Evolutionary conservation across 805 yeast genomes (phyloP).

Genomic region (Candida dajiaensis): DNA sequence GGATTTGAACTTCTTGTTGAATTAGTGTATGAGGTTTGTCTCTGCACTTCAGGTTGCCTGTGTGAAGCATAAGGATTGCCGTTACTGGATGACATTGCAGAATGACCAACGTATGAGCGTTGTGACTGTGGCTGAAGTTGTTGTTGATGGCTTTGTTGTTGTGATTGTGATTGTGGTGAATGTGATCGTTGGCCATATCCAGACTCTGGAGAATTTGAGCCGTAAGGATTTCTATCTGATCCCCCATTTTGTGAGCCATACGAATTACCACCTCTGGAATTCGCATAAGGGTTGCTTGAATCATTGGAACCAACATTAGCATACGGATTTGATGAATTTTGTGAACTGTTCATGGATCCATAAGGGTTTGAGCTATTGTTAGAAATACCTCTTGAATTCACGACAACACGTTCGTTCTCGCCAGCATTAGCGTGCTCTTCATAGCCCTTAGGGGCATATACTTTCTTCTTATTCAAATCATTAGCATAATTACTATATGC

Average conservation of each 20-base stretch:
- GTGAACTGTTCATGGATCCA: neutral
- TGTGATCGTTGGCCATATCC: neutral
- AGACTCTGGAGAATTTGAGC: conserved; percentile 1
- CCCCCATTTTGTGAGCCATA: conserved; percentile 2
- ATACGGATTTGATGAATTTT: conserved; percentile 12
- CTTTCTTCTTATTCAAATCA: conserved; percentile 30
- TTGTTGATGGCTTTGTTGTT: neutral
- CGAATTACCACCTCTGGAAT: conserved; percentile 2
- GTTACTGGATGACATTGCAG: conserved; percentile 1
- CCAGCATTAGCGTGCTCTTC: conserved; percentile 24
- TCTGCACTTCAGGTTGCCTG: neutral
- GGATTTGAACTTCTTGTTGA: neutral
- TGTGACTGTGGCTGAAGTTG: neutral
- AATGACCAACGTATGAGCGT: conserved; percentile 1
- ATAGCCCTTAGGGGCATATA: conserved; percentile 36
- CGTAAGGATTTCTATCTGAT: neutral
- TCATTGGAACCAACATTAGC: conserved; percentile 3
- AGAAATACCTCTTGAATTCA: neutral
- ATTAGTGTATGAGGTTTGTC: neutral
- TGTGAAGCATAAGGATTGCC: conserved; percentile 1
- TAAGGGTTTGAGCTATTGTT: conserved; percentile 1
- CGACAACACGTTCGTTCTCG: conserved; percentile 1
- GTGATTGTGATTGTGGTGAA: neutral
- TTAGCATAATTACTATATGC: conserved; percentile 44
- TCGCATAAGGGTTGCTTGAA: conserved; percentile 8